Percentiles rank a stretch among this genome's conserved stretches.
Evolutionary conservation across 2,329 filamentous ascomycete genomes (phyloP).

Genomic region (Neoascochyta sp.): DNA sequence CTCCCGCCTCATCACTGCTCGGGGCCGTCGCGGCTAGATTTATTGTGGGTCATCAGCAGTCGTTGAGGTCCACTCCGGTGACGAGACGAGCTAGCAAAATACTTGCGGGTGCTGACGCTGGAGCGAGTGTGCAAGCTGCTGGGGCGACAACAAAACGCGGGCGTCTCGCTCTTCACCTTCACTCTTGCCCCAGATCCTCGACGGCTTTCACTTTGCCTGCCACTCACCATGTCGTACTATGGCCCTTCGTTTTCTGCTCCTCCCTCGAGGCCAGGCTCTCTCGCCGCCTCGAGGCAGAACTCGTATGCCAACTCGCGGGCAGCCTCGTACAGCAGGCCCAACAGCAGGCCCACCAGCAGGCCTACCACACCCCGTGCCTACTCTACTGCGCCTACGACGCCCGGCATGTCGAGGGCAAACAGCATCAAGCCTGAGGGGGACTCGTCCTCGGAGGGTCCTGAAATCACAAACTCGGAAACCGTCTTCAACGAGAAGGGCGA

Average conservation of each 20-base stretch:
- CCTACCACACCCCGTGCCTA: constrained; percentile 7
- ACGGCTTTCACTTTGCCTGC: constrained; percentile 1
- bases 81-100: constrained; percentile 5
- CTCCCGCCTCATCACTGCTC: constrained; percentile 5
- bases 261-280: constrained; percentile 8
- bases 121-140: too few species aligned
- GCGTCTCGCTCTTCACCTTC: constrained; percentile 6
- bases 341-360: constrained; percentile 6
- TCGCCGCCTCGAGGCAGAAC: constrained; percentile 10
- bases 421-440: constrained; percentile 6
- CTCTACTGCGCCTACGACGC: constrained; percentile 10
- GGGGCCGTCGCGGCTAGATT: constrained; percentile 7
- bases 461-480: constrained; percentile 11
- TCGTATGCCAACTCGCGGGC: constrained; percentile 6
- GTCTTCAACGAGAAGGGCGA: constrained; percentile 24
- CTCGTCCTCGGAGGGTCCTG: constrained; percentile 1
- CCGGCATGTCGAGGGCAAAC: constrained; percentile 8
- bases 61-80: constrained; percentile 8
- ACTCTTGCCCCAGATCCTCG: constrained; percentile 2
- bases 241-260: constrained; percentile 10
- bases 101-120: constrained; percentile 4
- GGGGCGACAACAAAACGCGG: constrained; percentile 9
- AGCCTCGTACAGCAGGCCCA: constrained; percentile 4
- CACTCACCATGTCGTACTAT: constrained; percentile 10
- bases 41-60: constrained; percentile 7